Conservation (phyloP, 2,329 filamentous ascomycete genomes). For the Bipolaris gigantea region DNA sequence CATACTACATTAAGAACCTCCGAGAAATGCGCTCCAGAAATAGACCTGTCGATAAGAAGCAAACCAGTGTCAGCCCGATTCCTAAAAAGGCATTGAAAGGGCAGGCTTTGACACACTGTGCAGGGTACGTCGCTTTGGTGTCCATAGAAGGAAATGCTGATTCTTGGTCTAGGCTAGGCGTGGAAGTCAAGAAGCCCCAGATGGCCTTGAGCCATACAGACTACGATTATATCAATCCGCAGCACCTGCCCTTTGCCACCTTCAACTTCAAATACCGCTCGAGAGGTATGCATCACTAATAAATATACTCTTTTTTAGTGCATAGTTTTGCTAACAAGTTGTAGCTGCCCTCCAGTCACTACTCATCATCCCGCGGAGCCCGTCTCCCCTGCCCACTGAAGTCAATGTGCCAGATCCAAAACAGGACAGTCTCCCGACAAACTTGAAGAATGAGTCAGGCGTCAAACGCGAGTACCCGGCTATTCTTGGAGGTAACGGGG, state of each 20-base stretch:
- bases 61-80: not conserved
- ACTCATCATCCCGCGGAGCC: conserved; percentile 34
- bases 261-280: conserved; percentile 29
- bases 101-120: conserved; percentile 16
- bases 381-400: conserved; percentile 26
- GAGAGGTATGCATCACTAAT: conserved; percentile 7
- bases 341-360: conserved; percentile 36
- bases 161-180: not conserved
- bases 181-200: not conserved
- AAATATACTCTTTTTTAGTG: not conserved
- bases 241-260: conserved; percentile 11
- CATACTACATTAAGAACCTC: conserved; percentile 6
- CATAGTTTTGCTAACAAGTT: not conserved
- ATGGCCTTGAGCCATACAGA: not conserved
- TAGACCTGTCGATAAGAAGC: not conserved
- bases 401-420: conserved; percentile 12
- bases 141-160: not conserved
- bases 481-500: not conserved
- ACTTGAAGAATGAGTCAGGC: conserved; percentile 9
- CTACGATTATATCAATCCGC: not conserved
- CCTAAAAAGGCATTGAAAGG: conserved; percentile 31
- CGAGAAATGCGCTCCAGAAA: not conserved
- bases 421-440: not conserved
- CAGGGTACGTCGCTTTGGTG: conserved; percentile 3
- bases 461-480: conserved; percentile 13